Conservation (phyloP, 108 stramenopile species). For the Skeletonema grethae region DNA sequence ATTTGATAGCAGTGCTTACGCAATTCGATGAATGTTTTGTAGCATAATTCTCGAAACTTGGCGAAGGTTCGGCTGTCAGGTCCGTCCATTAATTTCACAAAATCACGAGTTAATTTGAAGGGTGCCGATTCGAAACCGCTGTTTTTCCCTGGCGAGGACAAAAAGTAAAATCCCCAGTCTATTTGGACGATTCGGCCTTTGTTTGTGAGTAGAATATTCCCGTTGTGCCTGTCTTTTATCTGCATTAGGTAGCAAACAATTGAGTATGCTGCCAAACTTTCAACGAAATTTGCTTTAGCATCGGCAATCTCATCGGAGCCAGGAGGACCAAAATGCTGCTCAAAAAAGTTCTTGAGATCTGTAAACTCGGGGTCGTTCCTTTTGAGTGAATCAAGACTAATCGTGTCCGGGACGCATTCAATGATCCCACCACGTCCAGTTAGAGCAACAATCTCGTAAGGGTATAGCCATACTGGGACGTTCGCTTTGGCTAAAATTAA, state of each 20-base stretch:
- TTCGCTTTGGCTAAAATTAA: slow-evolving; percentile 84
- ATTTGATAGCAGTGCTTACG: slow-evolving; percentile 88
- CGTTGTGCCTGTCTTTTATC: slow-evolving; percentile 98
- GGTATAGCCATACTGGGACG: slow-evolving; percentile 90
- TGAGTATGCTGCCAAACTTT: slow-evolving; percentile 93
- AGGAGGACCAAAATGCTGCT: slow-evolving; percentile 69
- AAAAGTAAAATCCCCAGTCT: slow-evolving; percentile 93
- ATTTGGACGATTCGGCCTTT: slow-evolving; percentile 96
- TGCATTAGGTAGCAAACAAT: slow-evolving; percentile 94
- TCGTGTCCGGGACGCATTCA: slow-evolving; percentile 96
- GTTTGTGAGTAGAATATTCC: slow-evolving; percentile 94
- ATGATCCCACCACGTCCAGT: slow-evolving; percentile 91
- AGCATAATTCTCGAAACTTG: slow-evolving; percentile 89
- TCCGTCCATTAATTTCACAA: slow-evolving; percentile 93
- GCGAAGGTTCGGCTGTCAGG: slow-evolving; percentile 81
- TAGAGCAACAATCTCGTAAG: slow-evolving; percentile 95
- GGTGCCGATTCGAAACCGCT: slow-evolving; percentile 95
- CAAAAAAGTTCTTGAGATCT: slow-evolving; percentile 85
- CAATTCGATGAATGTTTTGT: slow-evolving; percentile 84
- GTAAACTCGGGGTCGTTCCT: slow-evolving; percentile 84
- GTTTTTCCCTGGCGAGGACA: slow-evolving; percentile 93
- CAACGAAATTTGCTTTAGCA: slow-evolving; percentile 92
- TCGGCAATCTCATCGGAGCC: slow-evolving; percentile 61
- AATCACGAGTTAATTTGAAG: slow-evolving; percentile 96
- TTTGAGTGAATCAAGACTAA: slow-evolving; percentile 90